Percentiles rank a stretch among this genome's conserved stretches.
These are phyloP conservation scores for Elongisporangium prolatum DNA, from an alignment of 352 stramenopile genomes.

Conservation along the genomic window DNA sequence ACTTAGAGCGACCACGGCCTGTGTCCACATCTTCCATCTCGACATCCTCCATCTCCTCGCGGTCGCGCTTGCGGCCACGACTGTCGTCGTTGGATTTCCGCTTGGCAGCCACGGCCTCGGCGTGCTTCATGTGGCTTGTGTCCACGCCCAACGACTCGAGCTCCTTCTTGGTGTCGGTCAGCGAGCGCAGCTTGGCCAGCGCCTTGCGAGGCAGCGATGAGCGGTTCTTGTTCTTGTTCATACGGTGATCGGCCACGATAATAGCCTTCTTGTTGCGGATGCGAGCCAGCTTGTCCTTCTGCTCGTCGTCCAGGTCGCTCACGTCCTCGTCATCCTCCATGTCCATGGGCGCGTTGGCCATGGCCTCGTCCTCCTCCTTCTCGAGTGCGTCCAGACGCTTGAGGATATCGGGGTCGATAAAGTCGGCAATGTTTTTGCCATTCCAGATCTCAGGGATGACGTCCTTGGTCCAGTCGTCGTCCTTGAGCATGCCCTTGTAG, in stretches of 20 bases:
- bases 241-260: conserved; percentile 78
- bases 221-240: conserved; percentile 96
- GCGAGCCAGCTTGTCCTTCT: conserved; percentile 87
- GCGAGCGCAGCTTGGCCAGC: conserved; percentile 64
- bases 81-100: conserved; percentile 55
- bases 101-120: conserved; percentile 67
- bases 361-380: conserved; percentile 94
- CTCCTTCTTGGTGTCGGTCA: conserved; percentile 87
- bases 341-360: conserved; percentile 87
- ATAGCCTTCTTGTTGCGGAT: conserved; percentile 86
- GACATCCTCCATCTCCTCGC: conserved; percentile 81
- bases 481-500: conserved; percentile 94
- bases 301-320: conserved; percentile 94
- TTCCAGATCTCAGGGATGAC: conserved; percentile 99
- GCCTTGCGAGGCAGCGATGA: conserved; percentile 87
- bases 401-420: conserved; percentile 98
- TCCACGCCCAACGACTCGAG: conserved; percentile 90
- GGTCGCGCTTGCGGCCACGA: conserved; percentile 81
- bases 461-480: conserved; percentile 96
- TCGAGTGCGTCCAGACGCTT: conserved; percentile 95
- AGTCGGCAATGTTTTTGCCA: conserved; percentile 99
- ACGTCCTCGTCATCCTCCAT: conserved; percentile 85
- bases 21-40: conserved; percentile 87
- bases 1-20: conserved; percentile 70
- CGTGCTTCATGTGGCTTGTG: conserved; percentile 89